phyloP scores from a whole-genome alignment of 2,329 filamentous ascomycete genomes.

The Cercospora sp. region DNA sequence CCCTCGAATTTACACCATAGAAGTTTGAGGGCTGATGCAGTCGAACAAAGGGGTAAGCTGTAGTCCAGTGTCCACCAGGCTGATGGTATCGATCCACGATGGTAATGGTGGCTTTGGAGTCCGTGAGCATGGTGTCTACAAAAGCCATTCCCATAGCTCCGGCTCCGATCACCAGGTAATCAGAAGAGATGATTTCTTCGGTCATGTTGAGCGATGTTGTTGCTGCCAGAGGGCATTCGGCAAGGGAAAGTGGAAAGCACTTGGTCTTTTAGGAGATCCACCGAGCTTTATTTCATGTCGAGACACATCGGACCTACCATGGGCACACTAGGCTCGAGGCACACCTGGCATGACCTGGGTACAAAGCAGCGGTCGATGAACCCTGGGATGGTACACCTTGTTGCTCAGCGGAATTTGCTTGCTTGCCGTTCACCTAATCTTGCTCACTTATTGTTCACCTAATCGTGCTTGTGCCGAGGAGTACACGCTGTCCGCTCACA shows the following conservation, averaged over 20 bases:
- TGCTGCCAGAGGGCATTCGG: not conserved
- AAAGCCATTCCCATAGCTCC: not conserved
- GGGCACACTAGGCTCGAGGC: not conserved
- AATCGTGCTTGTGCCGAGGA: not conserved
- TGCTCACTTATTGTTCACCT: not conserved
- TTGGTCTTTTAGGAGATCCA: not conserved
- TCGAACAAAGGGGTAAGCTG: slow-evolving; percentile 27
- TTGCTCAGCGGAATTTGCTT: not conserved
- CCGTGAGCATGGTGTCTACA: not conserved
- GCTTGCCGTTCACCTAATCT: not conserved
- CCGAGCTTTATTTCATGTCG: not conserved
- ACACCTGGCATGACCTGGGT: not conserved
- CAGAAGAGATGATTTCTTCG: not conserved
- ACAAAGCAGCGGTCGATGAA: not conserved
- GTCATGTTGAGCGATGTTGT: not conserved
- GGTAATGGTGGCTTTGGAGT: not conserved
- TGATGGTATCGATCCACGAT: slow-evolving; percentile 14
- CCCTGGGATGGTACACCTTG: not conserved
- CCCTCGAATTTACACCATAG: slow-evolving; percentile 29
- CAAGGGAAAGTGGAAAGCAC: not conserved
- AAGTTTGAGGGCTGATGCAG: slow-evolving; percentile 27
- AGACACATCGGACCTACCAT: not conserved
- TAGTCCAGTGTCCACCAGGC: slow-evolving; percentile 28
- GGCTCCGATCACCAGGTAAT: not conserved
- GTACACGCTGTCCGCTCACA: not conserved